phyloP scores from a whole-genome alignment of 2,329 filamentous ascomycete species.

The Colletotrichum echinochloae region DNA sequence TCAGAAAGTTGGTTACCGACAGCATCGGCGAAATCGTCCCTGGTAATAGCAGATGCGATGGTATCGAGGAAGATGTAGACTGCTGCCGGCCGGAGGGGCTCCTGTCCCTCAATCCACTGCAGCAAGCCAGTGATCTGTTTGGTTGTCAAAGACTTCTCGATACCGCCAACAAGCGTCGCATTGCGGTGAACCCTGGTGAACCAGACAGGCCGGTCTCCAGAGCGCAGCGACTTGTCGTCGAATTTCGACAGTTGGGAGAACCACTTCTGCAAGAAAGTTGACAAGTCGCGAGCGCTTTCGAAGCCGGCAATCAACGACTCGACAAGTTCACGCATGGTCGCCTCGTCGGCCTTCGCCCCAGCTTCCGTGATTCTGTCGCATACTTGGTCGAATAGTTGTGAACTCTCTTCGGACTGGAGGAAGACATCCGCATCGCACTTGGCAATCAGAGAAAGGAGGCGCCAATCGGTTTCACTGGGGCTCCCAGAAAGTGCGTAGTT shows the following conservation, averaged over 20 bases:
- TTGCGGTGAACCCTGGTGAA: slow-evolving; percentile 41
- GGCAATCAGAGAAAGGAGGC: slow-evolving; percentile 54
- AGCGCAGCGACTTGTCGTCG: slow-evolving; percentile 42
- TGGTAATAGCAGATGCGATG: slow-evolving; percentile 56
- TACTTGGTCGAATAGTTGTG: slow-evolving; percentile 54
- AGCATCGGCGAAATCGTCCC: slow-evolving; percentile 57
- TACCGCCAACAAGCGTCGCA: slow-evolving; percentile 27
- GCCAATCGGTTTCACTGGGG: slow-evolving; percentile 55
- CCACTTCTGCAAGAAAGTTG: slow-evolving; percentile 62
- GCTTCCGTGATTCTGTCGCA: slow-evolving; percentile 50
- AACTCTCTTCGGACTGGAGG: slow-evolving; percentile 52
- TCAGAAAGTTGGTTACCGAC: slow-evolving; percentile 55
- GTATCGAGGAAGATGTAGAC: slow-evolving; percentile 58
- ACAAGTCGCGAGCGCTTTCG: slow-evolving; percentile 57
- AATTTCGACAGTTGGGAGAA: slow-evolving; percentile 55
- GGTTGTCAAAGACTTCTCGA: slow-evolving; percentile 59
- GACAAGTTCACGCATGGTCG: slow-evolving; percentile 52
- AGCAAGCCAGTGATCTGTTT: slow-evolving; percentile 59
- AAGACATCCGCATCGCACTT: slow-evolving; percentile 63
- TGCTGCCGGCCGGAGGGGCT: slow-evolving; percentile 47
- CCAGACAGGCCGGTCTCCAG: slow-evolving; percentile 45
- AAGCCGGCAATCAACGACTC: slow-evolving; percentile 58
- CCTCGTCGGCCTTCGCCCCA: slow-evolving; percentile 39
- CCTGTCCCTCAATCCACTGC: slow-evolving; percentile 55
- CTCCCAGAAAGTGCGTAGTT: slow-evolving; percentile 53